Evolutionary conservation across 2,329 filamentous ascomycete genomes (phyloP), one percentile per base, ranked within the genome.

Genomic region (Botrytis galanthina): DNA sequence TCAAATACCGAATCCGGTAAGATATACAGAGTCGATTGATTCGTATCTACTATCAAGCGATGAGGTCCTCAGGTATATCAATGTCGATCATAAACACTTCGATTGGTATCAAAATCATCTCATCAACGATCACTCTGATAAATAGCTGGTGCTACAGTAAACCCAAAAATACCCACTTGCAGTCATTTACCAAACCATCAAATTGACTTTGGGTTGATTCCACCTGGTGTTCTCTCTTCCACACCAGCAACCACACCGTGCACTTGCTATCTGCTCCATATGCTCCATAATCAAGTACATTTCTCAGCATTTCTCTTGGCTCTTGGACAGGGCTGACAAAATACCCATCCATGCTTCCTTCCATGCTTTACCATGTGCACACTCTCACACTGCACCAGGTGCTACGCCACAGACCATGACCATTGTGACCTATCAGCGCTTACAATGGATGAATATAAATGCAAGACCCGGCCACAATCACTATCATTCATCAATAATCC

Each of bases 351-450:
- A 70, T 54, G 46, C 29, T 39, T 29, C 26, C n/a, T n/a, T 67
- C 32, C 16, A 29, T 51, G 64, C 32, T 51, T 67, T 51, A 67
- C 61, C 42, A 46, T 64, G 37, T 64, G 37, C 39, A 39, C 37
- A 39, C 37, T 39, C 37, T 37, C 54, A 37, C 29, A 44, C 32
- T 60, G 35, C 68, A 61, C 51, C 54, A 46, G 59, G 37, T 61
- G 68, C 70, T 67, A 42, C 70, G 70, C 70, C 70, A 66, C 70
- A 66, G 32, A 54, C 37, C 70, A 37, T 71, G 70, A 64, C 39
- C 32, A 39, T 48, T 48, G 35, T 39, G 29, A 59, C 70, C 70
- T 72, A 44, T 66, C 42, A 64, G 42, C 59, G 32, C 42, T 63
- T 63, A 63, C 26, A 18, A 26, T 51, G 37, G 39, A 51, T 39